Evolutionary conservation across 2,329 filamentous ascomycete species (phyloP).

Genomic region (Pseudopyrenochaeta lycopersici): DNA sequence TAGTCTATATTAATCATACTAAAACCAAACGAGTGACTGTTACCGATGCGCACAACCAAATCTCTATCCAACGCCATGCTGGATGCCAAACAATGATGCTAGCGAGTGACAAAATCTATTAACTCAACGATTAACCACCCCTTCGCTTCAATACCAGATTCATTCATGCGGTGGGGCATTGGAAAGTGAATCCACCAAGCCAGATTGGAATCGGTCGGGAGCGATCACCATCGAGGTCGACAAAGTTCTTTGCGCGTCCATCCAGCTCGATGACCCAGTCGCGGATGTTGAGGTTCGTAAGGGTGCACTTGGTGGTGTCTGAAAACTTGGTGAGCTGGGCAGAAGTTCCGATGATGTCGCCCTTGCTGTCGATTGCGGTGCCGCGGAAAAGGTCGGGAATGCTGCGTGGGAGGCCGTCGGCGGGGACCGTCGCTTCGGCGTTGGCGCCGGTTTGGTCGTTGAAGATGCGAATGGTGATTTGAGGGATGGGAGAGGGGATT

Average conservation of each 20-base stretch:
- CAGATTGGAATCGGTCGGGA: constrained; percentile 16
- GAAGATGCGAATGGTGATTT: constrained; percentile 17
- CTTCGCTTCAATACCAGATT: too few relatives aligned
- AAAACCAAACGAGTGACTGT: too few relatives aligned
- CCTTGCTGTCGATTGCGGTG: constrained; percentile 13
- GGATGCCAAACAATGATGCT: too few relatives aligned
- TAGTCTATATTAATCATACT: too few relatives aligned
- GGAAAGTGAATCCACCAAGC: constrained; percentile 22
- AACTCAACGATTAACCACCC: too few relatives aligned
- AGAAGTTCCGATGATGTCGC: constrained; percentile 15
- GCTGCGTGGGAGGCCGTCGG: constrained; percentile 6
- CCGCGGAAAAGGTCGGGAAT: constrained; percentile 10
- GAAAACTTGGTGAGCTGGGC: constrained; percentile 17
- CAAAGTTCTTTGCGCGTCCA: constrained; percentile 23
- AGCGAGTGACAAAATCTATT: too few relatives aligned
- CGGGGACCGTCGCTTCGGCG: constrained; percentile 11
- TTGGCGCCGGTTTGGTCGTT: constrained; percentile 15
- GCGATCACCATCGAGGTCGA: constrained; percentile 15
- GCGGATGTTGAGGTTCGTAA: constrained; percentile 5
- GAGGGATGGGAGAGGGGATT: constrained; percentile 3
- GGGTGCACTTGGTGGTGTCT: constrained; percentile 18
- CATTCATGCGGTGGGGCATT: constrained; percentile 2
- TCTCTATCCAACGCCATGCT: too few relatives aligned
- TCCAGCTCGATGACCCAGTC: constrained; percentile 15
- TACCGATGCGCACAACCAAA: too few relatives aligned